Conservation (phyloP, 1,284 basidiomycete species). For the Rhodotorula sp. region DNA sequence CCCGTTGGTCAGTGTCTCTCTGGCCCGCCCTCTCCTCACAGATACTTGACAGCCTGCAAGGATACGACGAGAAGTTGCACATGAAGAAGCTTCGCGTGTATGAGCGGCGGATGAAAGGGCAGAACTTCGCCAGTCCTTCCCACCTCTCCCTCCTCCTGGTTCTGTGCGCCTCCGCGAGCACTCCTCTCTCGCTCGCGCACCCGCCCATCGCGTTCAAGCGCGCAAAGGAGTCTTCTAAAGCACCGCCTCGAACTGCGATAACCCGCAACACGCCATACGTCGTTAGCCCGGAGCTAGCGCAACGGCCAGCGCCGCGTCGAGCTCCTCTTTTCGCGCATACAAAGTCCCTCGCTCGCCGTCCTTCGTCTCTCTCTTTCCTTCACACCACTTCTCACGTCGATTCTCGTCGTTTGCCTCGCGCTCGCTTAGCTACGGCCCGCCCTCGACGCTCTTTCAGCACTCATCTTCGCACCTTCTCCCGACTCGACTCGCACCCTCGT, state of each 20-base stretch:
- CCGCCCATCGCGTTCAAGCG: background rate
- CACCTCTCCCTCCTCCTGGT: too few relatives aligned
- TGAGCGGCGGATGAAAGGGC: too few relatives aligned
- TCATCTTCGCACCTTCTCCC: background rate
- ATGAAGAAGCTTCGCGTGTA: too few relatives aligned
- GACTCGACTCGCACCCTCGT: background rate
- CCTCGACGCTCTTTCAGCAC: background rate
- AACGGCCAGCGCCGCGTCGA: slow-evolving; percentile 51
- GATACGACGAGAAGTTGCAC: too few relatives aligned
- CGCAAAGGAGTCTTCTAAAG: too few relatives aligned
- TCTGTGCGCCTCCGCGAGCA: background rate
- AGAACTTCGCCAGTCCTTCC: too few relatives aligned
- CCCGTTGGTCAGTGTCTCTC: too few relatives aligned
- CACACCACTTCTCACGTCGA: background rate
- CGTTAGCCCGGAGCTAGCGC: background rate
- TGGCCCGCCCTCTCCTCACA: too few relatives aligned
- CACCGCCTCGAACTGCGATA: too few relatives aligned
- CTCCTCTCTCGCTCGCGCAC: background rate
- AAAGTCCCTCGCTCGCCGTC: slow-evolving; percentile 38
- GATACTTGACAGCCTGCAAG: too few relatives aligned
- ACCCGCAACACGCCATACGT: too few relatives aligned
- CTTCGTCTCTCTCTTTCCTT: background rate
- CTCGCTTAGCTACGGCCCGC: background rate
- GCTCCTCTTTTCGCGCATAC: too few relatives aligned
- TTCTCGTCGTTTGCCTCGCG: background rate